Conservation (phyloP, 2,329 filamentous ascomycete species). For the Apiospora sp. region DNA sequence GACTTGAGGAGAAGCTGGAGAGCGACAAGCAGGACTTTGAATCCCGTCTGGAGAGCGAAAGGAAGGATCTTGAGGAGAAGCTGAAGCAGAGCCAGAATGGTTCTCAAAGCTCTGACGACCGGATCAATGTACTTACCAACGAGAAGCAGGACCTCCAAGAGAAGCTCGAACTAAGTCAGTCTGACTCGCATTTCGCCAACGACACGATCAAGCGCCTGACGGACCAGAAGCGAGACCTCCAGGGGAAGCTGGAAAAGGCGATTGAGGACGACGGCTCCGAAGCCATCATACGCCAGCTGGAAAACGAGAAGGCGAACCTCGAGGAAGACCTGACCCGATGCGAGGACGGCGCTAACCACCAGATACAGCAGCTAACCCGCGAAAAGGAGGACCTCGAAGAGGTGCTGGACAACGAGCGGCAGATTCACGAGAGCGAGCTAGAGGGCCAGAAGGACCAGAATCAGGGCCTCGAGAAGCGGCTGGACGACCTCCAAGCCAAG, state of each 20-base stretch:
- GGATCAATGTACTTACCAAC: background rate
- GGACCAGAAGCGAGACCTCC: background rate
- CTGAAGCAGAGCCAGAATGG: background rate
- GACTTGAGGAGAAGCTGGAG: slow-evolving; percentile 7
- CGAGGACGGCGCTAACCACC: background rate
- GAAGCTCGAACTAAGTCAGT: background rate
- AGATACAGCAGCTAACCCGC: background rate
- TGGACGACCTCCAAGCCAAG: background rate
- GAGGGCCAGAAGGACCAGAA: background rate
- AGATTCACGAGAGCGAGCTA: background rate
- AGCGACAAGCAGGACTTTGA: background rate
- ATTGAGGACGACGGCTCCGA: background rate
- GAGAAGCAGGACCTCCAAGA: slow-evolving; percentile 7
- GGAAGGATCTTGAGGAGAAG: background rate
- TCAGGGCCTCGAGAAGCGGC: background rate
- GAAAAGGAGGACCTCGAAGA: background rate
- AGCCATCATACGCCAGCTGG: slow-evolving; percentile 7
- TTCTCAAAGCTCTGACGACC: background rate
- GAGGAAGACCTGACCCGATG: background rate
- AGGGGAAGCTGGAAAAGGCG: background rate
- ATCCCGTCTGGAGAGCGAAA: background rate
- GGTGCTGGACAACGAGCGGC: background rate
- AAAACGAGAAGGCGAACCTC: slow-evolving; percentile 5
- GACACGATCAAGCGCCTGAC: background rate
- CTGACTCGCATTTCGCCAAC: background rate